Percentiles rank a stretch among this genome's conserved stretches.
Evolutionary conservation across 352 stramenopile species (phyloP).

Genomic region (Globisporangium nagaii): DNA sequence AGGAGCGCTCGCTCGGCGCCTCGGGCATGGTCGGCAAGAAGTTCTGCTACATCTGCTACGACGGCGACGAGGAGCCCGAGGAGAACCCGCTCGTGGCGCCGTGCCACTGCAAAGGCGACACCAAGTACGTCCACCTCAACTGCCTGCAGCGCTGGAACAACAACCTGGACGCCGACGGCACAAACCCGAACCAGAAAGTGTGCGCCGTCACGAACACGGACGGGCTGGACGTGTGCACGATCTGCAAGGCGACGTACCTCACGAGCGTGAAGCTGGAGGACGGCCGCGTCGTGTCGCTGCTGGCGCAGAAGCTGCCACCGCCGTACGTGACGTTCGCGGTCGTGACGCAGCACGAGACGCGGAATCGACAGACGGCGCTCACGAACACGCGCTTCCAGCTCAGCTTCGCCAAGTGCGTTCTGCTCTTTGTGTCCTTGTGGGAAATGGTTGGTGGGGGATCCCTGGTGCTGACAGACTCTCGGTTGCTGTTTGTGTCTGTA

Average conservation of each 20-base stretch:
- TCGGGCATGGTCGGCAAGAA: slow-evolving; percentile 37
- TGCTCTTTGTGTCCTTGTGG: neutral
- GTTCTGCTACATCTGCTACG: slow-evolving; percentile 93
- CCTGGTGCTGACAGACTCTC: slow-evolving; percentile 2
- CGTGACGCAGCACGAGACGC: slow-evolving; percentile 86
- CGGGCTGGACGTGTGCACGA: slow-evolving; percentile 84
- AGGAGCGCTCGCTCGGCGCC: slow-evolving; percentile 35
- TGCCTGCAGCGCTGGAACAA: slow-evolving; percentile 92
- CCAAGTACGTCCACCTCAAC: slow-evolving; percentile 90
- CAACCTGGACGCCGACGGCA: slow-evolving; percentile 72
- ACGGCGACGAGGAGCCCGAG: slow-evolving; percentile 80
- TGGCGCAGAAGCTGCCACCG: slow-evolving; percentile 81
- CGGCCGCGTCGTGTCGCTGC: slow-evolving; percentile 78
- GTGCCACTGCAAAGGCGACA: slow-evolving; percentile 90
- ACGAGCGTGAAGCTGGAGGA: slow-evolving; percentile 85
- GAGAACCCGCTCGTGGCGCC: slow-evolving; percentile 87
- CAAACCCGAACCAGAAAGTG: slow-evolving; percentile 82
- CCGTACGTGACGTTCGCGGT: slow-evolving; percentile 90
- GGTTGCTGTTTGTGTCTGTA: slow-evolving; percentile 5
- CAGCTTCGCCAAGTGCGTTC: slow-evolving; percentile 84
- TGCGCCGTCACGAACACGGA: slow-evolving; percentile 89
- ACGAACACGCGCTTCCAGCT: slow-evolving; percentile 92
- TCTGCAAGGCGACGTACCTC: slow-evolving; percentile 90
- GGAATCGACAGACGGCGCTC: slow-evolving; percentile 73
- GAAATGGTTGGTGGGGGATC: neutral